A percentile compares a stretch with the other conserved stretches of the same genome.
Conservation (phyloP, 2,329 filamentous ascomycete genomes). For the Beauveria brongniartii region DNA sequence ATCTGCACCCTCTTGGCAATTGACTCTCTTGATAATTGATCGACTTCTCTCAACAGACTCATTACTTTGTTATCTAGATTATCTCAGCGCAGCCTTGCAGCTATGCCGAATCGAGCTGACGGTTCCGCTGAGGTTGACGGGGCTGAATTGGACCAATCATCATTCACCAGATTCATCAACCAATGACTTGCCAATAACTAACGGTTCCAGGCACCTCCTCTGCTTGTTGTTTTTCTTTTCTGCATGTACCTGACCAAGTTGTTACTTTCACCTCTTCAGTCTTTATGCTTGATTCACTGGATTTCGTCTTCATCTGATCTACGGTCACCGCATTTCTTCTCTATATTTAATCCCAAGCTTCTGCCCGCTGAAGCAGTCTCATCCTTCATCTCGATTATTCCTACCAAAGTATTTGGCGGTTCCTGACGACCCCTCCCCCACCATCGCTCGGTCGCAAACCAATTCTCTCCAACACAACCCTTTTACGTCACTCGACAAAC, state of each 20-base stretch:
- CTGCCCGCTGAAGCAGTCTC: background rate
- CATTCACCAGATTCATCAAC: background rate
- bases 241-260: background rate
- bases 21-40: no score
- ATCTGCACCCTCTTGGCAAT: no score
- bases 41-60: no score
- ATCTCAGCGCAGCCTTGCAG: no score
- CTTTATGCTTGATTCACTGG: background rate
- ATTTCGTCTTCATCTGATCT: background rate
- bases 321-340: background rate
- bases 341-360: background rate
- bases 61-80: no score
- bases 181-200: background rate
- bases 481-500: background rate
- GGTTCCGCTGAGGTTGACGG: no score
- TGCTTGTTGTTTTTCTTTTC: slow-evolving; percentile 3
- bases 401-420: background rate
- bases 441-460: background rate
- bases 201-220: background rate
- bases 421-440: slow-evolving; percentile 6
- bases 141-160: background rate
- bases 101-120: no score
- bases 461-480: background rate
- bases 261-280: background rate
- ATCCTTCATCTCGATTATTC: background rate